Conservation (phyloP, 2,329 filamentous ascomycete genomes). For the Trichoderma sp. region DNA sequence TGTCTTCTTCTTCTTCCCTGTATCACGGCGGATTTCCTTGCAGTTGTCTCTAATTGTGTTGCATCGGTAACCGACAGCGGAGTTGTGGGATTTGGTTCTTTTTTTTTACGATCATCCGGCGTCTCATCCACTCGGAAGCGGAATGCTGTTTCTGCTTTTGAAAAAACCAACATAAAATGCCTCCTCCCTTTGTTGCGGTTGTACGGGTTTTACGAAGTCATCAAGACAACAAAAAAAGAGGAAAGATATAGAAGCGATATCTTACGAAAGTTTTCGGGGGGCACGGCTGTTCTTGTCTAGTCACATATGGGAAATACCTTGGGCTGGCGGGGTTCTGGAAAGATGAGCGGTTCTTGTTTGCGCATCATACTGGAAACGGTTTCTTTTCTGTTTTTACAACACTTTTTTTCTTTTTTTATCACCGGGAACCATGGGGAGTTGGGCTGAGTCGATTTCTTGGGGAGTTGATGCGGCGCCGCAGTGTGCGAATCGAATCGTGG, state of each 20-base stretch:
- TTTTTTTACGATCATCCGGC: slow-evolving; percentile 24
- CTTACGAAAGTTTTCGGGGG: slow-evolving; percentile 38
- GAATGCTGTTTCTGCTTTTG: slow-evolving; percentile 13
- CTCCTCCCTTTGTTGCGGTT: slow-evolving; percentile 37
- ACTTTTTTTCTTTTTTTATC: slow-evolving; percentile 17
- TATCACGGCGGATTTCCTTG: slow-evolving; percentile 39
- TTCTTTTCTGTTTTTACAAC: slow-evolving; percentile 24
- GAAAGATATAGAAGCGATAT: slow-evolving; percentile 50
- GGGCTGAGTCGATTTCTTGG: slow-evolving; percentile 37
- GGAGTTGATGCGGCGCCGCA: slow-evolving; percentile 34
- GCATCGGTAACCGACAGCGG: slow-evolving; percentile 30
- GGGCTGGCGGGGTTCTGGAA: slow-evolving; percentile 38
- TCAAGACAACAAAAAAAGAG: slow-evolving; percentile 43
- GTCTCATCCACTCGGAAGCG: slow-evolving; percentile 27
- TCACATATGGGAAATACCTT: slow-evolving; percentile 40
- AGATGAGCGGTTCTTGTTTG: slow-evolving; percentile 42
- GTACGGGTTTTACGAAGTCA: slow-evolving; percentile 51
- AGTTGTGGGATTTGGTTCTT: slow-evolving; percentile 29
- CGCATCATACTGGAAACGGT: slow-evolving; percentile 39
- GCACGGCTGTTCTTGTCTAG: slow-evolving; percentile 43
- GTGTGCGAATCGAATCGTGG: slow-evolving; percentile 38
- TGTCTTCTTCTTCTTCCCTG: slow-evolving; percentile 36
- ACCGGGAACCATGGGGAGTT: slow-evolving; percentile 43
- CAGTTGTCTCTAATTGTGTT: slow-evolving; percentile 30
- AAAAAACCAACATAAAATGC: slow-evolving; percentile 36